phyloP scores from a whole-genome alignment of 129 eudicot species.

The Chrysanthemum lavandulifolium region DNA sequence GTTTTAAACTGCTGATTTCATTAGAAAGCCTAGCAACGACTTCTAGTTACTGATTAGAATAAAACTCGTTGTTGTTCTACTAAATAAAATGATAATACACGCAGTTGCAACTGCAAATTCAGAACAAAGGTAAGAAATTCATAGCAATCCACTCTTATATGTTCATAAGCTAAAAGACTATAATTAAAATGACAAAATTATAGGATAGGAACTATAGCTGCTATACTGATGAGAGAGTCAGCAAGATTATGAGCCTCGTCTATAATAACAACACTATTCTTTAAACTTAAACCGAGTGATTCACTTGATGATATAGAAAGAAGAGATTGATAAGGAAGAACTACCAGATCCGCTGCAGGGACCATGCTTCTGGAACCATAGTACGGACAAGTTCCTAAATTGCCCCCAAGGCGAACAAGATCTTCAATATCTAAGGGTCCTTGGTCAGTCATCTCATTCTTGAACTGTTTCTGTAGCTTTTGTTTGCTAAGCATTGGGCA shows the following conservation, averaged over 20 bases:
- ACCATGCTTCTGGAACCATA: constrained; percentile 91
- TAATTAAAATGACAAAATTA: too few species aligned
- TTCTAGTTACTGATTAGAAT: too few species aligned
- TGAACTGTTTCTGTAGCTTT: constrained; percentile 62
- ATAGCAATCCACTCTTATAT: too few species aligned
- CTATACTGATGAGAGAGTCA: constrained; percentile 82
- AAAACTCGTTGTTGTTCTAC: too few species aligned
- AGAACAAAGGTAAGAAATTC: too few species aligned
- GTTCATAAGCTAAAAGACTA: too few species aligned
- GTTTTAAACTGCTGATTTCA: too few species aligned
- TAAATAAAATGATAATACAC: too few species aligned
- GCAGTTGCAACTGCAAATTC: too few species aligned
- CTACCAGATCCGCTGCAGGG: constrained; percentile 83
- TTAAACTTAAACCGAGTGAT: constrained; percentile 81
- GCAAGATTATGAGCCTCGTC: constrained; percentile 98
- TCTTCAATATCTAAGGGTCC: constrained; percentile 91
- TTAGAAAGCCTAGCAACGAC: too few species aligned
- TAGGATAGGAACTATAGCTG: too few species aligned
- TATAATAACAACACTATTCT: constrained; percentile 73
- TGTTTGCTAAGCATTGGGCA: constrained; percentile 83
- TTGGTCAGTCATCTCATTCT: constrained; percentile 47
- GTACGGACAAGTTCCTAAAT: constrained; percentile 81
- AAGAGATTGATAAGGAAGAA: constrained; percentile 96
- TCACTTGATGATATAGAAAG: constrained; percentile 92
- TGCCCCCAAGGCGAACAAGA: constrained; percentile 74